A percentile compares a stretch with the other conserved stretches of the same genome.
Conservation (phyloP, 345 rosid species). For the Gossypium arboreum region DNA sequence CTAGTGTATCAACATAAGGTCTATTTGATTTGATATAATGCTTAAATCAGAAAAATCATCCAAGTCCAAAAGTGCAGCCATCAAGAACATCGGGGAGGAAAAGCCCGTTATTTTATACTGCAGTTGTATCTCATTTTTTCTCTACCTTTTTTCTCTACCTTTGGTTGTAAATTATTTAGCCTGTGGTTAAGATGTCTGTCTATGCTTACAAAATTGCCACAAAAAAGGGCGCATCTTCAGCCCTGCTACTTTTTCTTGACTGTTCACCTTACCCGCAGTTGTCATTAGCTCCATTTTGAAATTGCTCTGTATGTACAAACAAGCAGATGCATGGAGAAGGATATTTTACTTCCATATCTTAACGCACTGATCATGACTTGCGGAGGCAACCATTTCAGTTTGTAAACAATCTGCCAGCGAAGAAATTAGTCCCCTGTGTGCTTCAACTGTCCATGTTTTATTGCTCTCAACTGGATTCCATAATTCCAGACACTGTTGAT, state of each 20-base stretch:
- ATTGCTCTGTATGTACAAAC: background rate
- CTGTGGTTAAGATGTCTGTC: background rate
- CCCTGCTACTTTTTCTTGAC: background rate
- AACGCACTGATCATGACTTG: conserved; percentile 31
- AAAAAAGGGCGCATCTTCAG: background rate
- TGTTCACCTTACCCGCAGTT: background rate
- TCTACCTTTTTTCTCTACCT: background rate
- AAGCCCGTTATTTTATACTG: background rate
- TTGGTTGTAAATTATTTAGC: background rate
- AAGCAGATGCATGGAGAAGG: background rate
- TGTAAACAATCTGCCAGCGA: conserved; percentile 22
- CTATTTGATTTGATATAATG: background rate
- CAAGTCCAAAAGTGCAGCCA: background rate
- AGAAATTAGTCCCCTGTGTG: conserved; percentile 26
- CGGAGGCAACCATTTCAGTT: conserved; percentile 29
- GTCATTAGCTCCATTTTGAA: background rate
- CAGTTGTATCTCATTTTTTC: background rate
- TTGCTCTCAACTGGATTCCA: conserved; percentile 33
- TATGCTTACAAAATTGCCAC: background rate
- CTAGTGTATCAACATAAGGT: too few species aligned
- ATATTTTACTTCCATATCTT: conserved; percentile 31
- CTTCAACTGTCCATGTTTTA: conserved; percentile 20
- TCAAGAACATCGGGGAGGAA: background rate
- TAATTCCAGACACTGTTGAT: conserved; percentile 24
- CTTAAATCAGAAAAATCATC: background rate